Conservation (phyloP, 1,284 basidiomycete genomes). For the Mycena sp. region DNA sequence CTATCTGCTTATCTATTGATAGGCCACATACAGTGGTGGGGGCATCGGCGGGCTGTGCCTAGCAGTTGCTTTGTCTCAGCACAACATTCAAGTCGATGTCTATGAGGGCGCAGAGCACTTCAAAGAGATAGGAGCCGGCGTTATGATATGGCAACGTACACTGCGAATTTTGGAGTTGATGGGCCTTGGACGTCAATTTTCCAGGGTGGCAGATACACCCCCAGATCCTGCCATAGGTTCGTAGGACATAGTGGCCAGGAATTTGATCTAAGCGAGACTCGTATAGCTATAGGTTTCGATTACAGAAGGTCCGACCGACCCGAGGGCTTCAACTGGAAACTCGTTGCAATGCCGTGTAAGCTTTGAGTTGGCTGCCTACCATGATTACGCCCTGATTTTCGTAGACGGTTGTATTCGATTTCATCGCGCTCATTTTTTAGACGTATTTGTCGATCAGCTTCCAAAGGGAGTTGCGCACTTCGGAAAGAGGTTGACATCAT, state of each 20-base stretch:
- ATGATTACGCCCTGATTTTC: neutral
- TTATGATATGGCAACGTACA: conserved; percentile 55
- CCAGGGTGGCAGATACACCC: conserved; percentile 52
- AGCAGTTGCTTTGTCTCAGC: conserved; percentile 52
- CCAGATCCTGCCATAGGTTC: conserved; percentile 22
- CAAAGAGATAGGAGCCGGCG: conserved; percentile 60
- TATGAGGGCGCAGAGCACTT: conserved; percentile 58
- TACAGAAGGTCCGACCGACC: conserved; percentile 21
- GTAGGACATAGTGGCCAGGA: neutral
- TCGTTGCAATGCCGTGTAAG: conserved; percentile 24
- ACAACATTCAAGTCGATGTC: conserved; percentile 53
- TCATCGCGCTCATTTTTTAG: conserved; percentile 58
- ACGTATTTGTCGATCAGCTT: conserved; percentile 52
- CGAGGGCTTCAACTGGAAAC: conserved; percentile 23
- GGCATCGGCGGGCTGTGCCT: conserved; percentile 58
- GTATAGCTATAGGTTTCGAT: conserved; percentile 15
- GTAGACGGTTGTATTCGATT: conserved; percentile 52
- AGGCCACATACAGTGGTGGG: conserved; percentile 49
- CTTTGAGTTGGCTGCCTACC: conserved; percentile 32
- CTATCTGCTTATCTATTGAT: neutral
- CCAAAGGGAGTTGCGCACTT: conserved; percentile 52
- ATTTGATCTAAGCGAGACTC: neutral
- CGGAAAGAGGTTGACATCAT: conserved; percentile 50
- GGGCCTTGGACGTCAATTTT: conserved; percentile 50
- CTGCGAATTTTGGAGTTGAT: conserved; percentile 55